Percentiles rank a stretch among this genome's conserved stretches.
phyloP scores from a whole-genome alignment of 805 yeast genomes.

The Saccharomycopsis fodiens region DNA sequence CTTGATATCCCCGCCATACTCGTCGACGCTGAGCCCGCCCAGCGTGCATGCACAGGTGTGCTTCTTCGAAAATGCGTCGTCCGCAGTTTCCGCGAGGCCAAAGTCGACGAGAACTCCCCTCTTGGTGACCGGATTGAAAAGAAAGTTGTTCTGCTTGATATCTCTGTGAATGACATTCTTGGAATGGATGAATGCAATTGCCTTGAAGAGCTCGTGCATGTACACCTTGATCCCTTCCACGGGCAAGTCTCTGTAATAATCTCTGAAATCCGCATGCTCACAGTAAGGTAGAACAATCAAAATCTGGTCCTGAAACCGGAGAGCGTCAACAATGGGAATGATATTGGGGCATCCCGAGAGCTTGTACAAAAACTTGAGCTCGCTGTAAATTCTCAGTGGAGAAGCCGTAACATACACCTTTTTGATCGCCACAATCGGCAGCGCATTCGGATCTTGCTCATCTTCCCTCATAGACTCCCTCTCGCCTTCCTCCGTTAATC shows the following conservation, averaged over 20 bases:
- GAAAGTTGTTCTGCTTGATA: slow-evolving; percentile 75
- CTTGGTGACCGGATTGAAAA: slow-evolving; percentile 51
- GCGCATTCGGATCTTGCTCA: background rate
- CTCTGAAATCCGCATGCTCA: slow-evolving; percentile 84
- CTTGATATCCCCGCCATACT: slow-evolving; percentile 27
- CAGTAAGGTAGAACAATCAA: slow-evolving; percentile 88
- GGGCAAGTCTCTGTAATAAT: slow-evolving; percentile 74
- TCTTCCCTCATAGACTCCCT: slow-evolving; percentile 12
- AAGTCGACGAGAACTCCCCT: slow-evolving; percentile 85
- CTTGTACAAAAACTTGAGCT: slow-evolving; percentile 66
- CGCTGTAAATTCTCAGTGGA: slow-evolving; percentile 85
- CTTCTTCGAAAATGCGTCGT: slow-evolving; percentile 19
- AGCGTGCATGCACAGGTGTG: slow-evolving; percentile 50
- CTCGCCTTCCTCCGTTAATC: slow-evolving; percentile 23
- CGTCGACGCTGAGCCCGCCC: slow-evolving; percentile 25
- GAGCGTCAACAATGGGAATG: slow-evolving; percentile 84
- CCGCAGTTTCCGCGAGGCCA: slow-evolving; percentile 71
- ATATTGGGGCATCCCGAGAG: slow-evolving; percentile 64
- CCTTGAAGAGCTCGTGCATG: slow-evolving; percentile 70
- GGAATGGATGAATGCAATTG: slow-evolving; percentile 60
- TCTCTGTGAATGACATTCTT: slow-evolving; percentile 86
- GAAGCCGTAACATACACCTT: slow-evolving; percentile 93
- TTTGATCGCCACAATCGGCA: slow-evolving; percentile 67
- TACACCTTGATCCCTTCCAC: slow-evolving; percentile 73
- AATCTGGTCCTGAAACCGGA: slow-evolving; percentile 85